Base-by-base conservation (phyloP, 2,329 filamentous ascomycete species). In the Anthostomella pinea region DNA sequence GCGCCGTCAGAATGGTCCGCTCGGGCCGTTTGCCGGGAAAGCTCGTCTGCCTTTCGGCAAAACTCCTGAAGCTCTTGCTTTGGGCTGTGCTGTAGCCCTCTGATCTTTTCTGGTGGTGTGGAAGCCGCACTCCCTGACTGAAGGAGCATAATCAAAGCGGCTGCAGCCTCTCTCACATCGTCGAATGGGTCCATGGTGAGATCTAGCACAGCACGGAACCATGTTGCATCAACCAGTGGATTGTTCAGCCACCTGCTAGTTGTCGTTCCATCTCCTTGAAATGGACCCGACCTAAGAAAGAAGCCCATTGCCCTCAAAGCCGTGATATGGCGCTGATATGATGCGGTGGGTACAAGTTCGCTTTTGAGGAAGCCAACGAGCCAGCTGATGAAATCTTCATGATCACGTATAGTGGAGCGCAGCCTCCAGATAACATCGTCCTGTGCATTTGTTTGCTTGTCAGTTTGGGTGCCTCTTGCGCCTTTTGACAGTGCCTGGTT, bases 1-100 rank as follows among this genome's bases (percentile, higher is more conserved):
- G 93, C 82, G 8, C 91, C 91, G 63, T 98, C 91, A 2, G 90
- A 89, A 59, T 95, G 87, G 57, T 97, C 90, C 9, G 89, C 91
- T 43, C 93, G 77, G 15, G 87, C 87, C 4, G 88, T 95, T 17
- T 67, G 70, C 15, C 80, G 72, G 39, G 87, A 82, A 21, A 77
- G 66, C 4, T 64, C 60, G 38, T 83, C 75, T 1, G 79, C 77
- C 35, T 70, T 69, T 2, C 45, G 51, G 24, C 77, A 66, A 36
- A 82, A 75, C 11, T 65, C 61, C 4, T 45, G 46, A 18, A 82
- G 58, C 8, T 73, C 52, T 6, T 55, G 49, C 2, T 54, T 35
- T 8, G 58, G 47, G 3, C 49, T 47, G 18, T 23, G 38, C 8
- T 16, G 31, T 49, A 31, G 22, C 19, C 33, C 30, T 19, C 11